These are phyloP conservation scores for Phytophthora pini DNA, from an alignment of 352 stramenopile genomes.

Conservation along the genomic window DNA sequence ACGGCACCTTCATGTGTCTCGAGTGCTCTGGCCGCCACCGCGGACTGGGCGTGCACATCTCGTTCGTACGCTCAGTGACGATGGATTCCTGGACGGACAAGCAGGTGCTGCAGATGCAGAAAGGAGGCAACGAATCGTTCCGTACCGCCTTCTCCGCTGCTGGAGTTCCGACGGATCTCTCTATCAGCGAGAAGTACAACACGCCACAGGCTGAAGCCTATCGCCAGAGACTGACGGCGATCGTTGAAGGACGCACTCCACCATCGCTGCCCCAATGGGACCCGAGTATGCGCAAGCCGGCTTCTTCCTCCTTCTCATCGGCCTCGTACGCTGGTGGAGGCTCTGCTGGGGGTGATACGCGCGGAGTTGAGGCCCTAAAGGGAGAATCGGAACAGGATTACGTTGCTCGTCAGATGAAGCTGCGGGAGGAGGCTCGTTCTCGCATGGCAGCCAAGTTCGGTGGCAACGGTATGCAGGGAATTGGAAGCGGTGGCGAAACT, in stretches of 20 bases:
- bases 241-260: conserved; percentile 65
- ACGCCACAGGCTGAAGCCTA: conserved; percentile 82
- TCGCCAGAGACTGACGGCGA: conserved; percentile 59
- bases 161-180: conserved; percentile 76
- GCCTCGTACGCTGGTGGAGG: conserved; percentile 32
- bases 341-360: conserved; percentile 49
- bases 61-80: conserved; percentile 90
- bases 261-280: conserved; percentile 74
- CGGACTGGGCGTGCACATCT: conserved; percentile 92
- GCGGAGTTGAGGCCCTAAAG: conserved; percentile 84
- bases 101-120: conserved; percentile 87
- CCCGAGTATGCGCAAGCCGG: conserved; percentile 46
- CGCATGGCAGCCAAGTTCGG: conserved; percentile 87
- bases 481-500: conserved; percentile 74
- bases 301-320: conserved; percentile 49
- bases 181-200: conserved; percentile 87
- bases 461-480: conserved; percentile 75
- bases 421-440: conserved; percentile 77
- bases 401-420: conserved; percentile 71
- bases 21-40: conserved; percentile 94
- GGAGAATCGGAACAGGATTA: conserved; percentile 84
- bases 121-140: conserved; percentile 80
- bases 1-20: conserved; percentile 96
- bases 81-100: conserved; percentile 92
- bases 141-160: conserved; percentile 63